Conservation (phyloP, 345 rosid genomes). For the Moricandia arvensis region DNA sequence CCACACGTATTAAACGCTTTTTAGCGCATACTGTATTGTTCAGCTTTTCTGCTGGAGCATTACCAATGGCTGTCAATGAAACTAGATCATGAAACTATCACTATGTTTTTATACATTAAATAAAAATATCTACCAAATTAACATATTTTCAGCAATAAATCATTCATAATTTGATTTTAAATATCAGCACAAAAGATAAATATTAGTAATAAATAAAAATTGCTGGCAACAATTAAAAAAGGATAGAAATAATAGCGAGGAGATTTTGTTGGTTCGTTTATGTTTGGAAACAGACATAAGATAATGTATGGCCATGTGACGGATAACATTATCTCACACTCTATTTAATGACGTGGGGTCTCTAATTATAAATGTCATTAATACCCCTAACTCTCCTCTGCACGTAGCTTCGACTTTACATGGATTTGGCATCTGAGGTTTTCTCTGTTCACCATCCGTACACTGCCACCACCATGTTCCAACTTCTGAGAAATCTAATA, state of each 20-base stretch:
- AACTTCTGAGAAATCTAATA: not conserved
- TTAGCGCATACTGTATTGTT: not conserved
- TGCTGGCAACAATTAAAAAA: not conserved
- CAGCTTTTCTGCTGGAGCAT: constrained; percentile 18
- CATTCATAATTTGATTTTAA: not conserved
- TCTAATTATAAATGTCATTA: constrained; percentile 6
- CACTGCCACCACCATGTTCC: constrained; percentile 34
- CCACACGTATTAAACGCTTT: constrained; percentile 23
- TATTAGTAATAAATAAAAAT: not conserved
- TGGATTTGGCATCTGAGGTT: constrained; percentile 35
- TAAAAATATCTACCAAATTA: not conserved
- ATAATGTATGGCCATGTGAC: constrained; percentile 40
- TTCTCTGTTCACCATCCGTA: constrained; percentile 32
- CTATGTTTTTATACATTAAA: not conserved
- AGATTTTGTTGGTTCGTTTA: constrained; percentile 22
- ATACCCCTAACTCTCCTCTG: constrained; percentile 1
- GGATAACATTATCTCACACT: constrained; percentile 34
- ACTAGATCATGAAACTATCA: not conserved
- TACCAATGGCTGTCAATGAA: not conserved
- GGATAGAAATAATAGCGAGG: not conserved
- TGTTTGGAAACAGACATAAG: constrained; percentile 35
- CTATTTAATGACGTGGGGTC: constrained; percentile 33
- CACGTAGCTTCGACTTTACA: constrained; percentile 28
- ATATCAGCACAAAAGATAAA: not conserved
- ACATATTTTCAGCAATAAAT: not conserved